Evolutionary conservation across 306 rosid genomes (phyloP), one percentile per base, ranked within the genome.

Genomic region (Alnus rubra): DNA sequence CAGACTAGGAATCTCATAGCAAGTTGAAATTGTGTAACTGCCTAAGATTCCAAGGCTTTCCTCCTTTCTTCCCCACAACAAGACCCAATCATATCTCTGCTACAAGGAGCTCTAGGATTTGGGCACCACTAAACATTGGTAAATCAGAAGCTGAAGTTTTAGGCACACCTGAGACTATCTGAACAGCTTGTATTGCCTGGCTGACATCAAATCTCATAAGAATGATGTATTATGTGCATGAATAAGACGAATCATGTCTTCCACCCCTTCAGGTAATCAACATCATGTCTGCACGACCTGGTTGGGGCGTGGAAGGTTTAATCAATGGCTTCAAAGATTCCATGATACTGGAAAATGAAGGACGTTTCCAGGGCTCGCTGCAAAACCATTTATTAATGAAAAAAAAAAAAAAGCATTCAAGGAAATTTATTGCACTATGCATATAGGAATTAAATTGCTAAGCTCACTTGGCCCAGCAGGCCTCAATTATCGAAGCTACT

Each of bases 311-410:
- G 14, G 93, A 85, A 47, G 93, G 85, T 86, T 90, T 96, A 69
- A 88, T 91, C 92, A 96, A 82, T 65, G 91, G 88, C 81, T 74
- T 91, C 88, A 96, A 82, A 86, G 92, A 87, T 74, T 96, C 97
- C 99, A 96, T 96, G 83, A 96, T 88, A 84, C 78, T 88, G 8
- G 89, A 78, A 77, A 96, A 96, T 23, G 99, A 88, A 81, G 99
- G 99, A 14, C 99, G 97, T 81, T 93, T 93, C 98, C 98, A 89
- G 35, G 97, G 88, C 82, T 96, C 99, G 48, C 99, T 96, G 97
- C 91, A 79, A 56, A 71, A 87, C 39, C 69, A 44, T 68, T 79
- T 68, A 48, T 62, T 33, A 9, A 76, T 70, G 37, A 33, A 33
- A 33, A 55, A 77, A 73, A 79, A 70, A 30, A 58, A 78, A 79